These are phyloP conservation scores for Globisporangium heterothallicum DNA, from an alignment of 352 stramenopile genomes.

Conservation along the genomic window DNA sequence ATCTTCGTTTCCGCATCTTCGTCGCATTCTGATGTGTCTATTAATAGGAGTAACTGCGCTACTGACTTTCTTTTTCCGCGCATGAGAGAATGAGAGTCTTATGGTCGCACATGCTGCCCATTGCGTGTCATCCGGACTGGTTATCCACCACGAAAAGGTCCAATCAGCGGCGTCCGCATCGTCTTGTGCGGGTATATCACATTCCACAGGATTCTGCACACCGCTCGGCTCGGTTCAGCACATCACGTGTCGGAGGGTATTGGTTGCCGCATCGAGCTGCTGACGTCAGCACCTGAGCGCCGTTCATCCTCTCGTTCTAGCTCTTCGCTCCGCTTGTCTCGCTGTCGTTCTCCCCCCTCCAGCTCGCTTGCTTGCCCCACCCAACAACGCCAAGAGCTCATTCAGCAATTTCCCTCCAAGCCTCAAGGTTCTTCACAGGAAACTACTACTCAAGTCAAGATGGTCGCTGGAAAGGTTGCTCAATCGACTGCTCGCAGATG, in stretches of 20 bases:
- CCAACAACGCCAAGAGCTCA: slow-evolving; percentile 23
- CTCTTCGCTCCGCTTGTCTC: slow-evolving; percentile 1
- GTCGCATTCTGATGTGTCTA: no score
- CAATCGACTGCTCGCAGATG: slow-evolving; percentile 55
- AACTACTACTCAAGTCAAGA: slow-evolving; percentile 27
- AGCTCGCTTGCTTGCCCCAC: background rate
- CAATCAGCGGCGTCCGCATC: background rate
- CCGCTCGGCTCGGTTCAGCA: background rate
- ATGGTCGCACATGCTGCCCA: background rate
- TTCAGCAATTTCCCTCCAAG: slow-evolving; percentile 58
- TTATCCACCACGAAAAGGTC: background rate
- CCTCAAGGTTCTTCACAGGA: slow-evolving; percentile 13
- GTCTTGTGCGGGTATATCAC: background rate
- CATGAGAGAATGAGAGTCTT: background rate
- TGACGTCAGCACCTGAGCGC: background rate
- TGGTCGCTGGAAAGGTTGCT: slow-evolving; percentile 41
- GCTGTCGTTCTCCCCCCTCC: background rate
- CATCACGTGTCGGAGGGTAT: background rate
- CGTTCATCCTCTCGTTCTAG: background rate
- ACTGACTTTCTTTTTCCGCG: background rate
- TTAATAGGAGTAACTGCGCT: no score
- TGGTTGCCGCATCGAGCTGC: background rate
- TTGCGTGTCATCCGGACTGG: background rate
- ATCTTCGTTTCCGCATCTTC: background rate
- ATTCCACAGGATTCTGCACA: background rate